A percentile compares a stretch with the other conserved stretches of the same genome.
Conservation (phyloP, 2,329 filamentous ascomycete genomes). For the Cladobotryum protrusum region DNA sequence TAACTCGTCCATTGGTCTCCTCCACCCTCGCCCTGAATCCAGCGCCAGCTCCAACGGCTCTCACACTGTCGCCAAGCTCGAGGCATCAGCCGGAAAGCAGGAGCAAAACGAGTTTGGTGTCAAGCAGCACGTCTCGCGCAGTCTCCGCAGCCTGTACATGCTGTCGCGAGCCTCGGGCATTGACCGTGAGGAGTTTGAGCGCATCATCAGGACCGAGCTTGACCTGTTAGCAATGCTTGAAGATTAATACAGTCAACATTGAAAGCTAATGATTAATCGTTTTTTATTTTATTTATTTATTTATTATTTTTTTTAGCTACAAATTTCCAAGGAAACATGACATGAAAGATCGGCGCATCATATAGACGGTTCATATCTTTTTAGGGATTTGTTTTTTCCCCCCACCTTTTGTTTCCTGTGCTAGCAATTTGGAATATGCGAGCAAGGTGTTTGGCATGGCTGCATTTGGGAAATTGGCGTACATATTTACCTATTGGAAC, state of each 20-base stretch:
- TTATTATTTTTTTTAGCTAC: neutral
- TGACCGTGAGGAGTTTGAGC: slow-evolving; percentile 67
- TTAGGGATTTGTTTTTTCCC: neutral
- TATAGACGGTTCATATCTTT: neutral
- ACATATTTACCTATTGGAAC: too few relatives aligned
- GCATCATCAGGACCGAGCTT: slow-evolving; percentile 64
- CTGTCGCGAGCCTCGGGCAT: slow-evolving; percentile 67
- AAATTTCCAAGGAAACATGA: neutral
- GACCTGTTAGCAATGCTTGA: slow-evolving; percentile 65
- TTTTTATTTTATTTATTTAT: slow-evolving; percentile 1
- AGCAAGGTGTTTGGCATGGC: neutral
- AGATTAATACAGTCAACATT: slow-evolving; percentile 33
- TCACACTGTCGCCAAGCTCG: slow-evolving; percentile 55
- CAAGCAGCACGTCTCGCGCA: slow-evolving; percentile 72
- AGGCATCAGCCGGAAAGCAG: slow-evolving; percentile 48
- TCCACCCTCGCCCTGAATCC: slow-evolving; percentile 54
- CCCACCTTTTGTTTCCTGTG: neutral
- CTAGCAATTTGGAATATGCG: neutral
- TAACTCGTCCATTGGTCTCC: slow-evolving; percentile 22
- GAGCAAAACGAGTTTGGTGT: slow-evolving; percentile 65
- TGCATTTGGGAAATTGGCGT: too few relatives aligned
- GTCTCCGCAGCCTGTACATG: slow-evolving; percentile 69
- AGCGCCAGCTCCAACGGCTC: slow-evolving; percentile 52
- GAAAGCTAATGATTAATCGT: neutral
- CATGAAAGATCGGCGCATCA: neutral